phyloP scores from a whole-genome alignment of 306 rosid species.

The Pueraria montana region DNA sequence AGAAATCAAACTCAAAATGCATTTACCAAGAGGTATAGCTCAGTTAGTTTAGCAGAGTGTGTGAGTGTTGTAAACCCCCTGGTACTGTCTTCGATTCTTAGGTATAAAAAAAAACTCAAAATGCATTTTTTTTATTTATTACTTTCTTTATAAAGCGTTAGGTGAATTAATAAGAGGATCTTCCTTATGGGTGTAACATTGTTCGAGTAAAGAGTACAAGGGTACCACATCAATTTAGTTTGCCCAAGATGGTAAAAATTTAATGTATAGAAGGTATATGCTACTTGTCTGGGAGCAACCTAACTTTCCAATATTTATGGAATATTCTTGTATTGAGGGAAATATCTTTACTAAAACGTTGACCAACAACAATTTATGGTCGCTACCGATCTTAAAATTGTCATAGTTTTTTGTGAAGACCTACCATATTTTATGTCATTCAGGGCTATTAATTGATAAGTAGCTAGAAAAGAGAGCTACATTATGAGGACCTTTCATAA shows the following conservation, averaged over 20 bases:
- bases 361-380: conserved; percentile 32
- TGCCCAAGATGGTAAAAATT: conserved; percentile 13
- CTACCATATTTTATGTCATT: background rate
- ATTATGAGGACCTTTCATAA: conserved; percentile 10
- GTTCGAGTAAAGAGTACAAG: background rate
- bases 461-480: conserved; percentile 9
- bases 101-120: too few species aligned
- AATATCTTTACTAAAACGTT: conserved; percentile 15
- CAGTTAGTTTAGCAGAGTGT: too few species aligned
- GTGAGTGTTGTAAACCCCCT: too few species aligned
- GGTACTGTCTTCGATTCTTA: too few species aligned
- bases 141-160: background rate
- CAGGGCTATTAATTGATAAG: conserved; percentile 22
- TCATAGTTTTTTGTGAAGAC: conserved; percentile 15
- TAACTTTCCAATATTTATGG: conserved; percentile 7
- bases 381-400: conserved; percentile 18
- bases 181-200: background rate
- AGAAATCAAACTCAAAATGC: too few species aligned
- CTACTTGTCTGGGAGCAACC: background rate
- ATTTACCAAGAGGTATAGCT: too few species aligned
- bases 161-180: background rate
- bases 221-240: background rate
- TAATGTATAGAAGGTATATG: conserved; percentile 5
- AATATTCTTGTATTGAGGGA: background rate
- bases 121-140: too few species aligned